Base-by-base conservation (phyloP, 2,329 filamentous ascomycete species). In the Ceratocystis harringtonii region DNA sequence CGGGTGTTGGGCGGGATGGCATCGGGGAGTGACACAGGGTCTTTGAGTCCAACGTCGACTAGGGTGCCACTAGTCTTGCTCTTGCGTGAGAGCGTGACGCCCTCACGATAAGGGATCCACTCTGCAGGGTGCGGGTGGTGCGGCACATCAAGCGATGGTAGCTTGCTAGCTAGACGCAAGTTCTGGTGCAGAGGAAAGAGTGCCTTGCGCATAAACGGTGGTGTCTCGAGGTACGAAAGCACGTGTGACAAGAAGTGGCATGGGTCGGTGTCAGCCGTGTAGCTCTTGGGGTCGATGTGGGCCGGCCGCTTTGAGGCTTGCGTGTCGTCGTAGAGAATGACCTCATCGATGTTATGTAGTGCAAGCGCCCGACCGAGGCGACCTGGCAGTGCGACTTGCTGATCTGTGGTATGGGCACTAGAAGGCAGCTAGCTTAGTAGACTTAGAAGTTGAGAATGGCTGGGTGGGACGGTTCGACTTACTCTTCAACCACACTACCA, bases 281-380 rank as follows among this genome's bases (percentile, higher is more conserved):
- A 80, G 70, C 78, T 74, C 61, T 78, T 74, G 62, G 78, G 77
- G 70, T 84, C 80, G 62, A 81, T 77, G 65, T 75, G 74, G 22
- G 74, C 75, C 36, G 78, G 76, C 41, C 80, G 79, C 41, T 77
- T 71, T 15, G 78, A 75, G 5, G 70, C 62, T 1, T 80, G 79
- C 44, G 79, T 79, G 75, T 95, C 90, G 72, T 92, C 85, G 74
- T 88, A 95, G 65, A 95, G 78, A 62, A 95, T 80, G 36, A 95
- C 80, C 75, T 95, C 90, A 72, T 95, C 90, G 69, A 95, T 81
- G 71, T 84, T 87, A 76, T 94, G 95, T 68, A 95, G 86, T 68
- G 89, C 87, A 63, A 90, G 81, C 43, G 89, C 89, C 64, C 90
- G 88, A 5, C 90, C 90, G 64, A 95, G 85, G 69, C 87, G 85